Evolutionary conservation across 495 filamentous ascomycete genomes (phyloP).

Genomic region (Bombardia bombarda): DNA sequence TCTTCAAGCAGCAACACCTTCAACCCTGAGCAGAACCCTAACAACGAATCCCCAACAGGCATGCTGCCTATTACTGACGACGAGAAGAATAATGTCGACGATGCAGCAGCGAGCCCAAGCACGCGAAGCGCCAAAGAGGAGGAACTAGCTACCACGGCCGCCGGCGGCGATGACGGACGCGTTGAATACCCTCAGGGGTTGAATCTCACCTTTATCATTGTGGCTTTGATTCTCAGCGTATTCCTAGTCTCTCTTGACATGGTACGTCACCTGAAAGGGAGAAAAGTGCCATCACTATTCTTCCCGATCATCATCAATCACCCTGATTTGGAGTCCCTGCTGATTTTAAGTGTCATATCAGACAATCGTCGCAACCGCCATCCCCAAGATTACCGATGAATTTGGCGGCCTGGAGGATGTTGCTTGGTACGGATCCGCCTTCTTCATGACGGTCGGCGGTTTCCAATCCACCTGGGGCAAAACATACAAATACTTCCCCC

Average conservation of each 20-base stretch:
- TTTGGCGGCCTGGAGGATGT: constrained; percentile 39
- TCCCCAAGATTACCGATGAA: constrained; percentile 35
- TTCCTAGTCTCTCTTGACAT: constrained; percentile 47
- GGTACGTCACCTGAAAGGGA: no score
- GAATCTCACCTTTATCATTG: constrained; percentile 30
- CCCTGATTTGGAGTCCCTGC: no score
- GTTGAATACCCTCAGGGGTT: constrained; percentile 27
- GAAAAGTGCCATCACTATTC: no score
- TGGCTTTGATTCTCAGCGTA: constrained; percentile 40
- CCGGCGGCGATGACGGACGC: background rate
- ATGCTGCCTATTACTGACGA: constrained; percentile 5
- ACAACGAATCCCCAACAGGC: constrained; percentile 9
- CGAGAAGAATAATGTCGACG: background rate
- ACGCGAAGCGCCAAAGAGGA: no score
- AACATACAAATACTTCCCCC: constrained; percentile 30
- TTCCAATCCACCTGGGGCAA: constrained; percentile 34
- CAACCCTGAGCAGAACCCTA: constrained; percentile 10
- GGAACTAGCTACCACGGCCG: no score
- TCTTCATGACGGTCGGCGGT: constrained; percentile 27
- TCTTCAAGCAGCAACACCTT: no score
- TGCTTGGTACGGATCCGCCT: constrained; percentile 44
- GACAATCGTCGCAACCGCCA: constrained; percentile 43
- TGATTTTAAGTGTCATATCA: background rate
- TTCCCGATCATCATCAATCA: no score
- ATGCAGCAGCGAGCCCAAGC: no score